Evolutionary conservation across 2,329 filamentous ascomycete species (phyloP), one percentile per base, ranked within the genome.

Genomic region (Exophiala lecanii-corni): DNA sequence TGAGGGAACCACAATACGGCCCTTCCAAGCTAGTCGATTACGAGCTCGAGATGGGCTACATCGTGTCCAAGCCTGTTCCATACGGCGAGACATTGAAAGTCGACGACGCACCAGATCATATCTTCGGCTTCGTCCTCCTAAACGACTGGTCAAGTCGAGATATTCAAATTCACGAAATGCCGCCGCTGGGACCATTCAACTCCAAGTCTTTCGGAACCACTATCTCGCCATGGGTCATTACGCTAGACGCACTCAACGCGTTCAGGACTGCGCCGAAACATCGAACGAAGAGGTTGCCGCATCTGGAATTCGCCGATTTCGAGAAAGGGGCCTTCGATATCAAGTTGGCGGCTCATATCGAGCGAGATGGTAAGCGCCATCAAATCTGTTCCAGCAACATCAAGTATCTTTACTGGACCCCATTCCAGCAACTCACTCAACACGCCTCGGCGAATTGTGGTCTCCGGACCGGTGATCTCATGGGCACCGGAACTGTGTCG

Each of bases 101-200:
- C n/a, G 55, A 55, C 12, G 57, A 71, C 4, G 68, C 69, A 0
- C 61, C 64, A 12, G 68, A 76, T 0, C 75, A 82, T 50, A 76
- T 82, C 12, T 82, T 82, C 56, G 79, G 79, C 0, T 64, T 80
- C n/a, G 72, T 79, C 1, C 59, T 83, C 26, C 55, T 55, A 12
- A 55, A 55, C 19, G 52, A 55, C 39, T 55, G 52, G 52, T 48
- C 40, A 15, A 46, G 40, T 15, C 66, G 78, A n/a, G 79, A 82
- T 55, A 76, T 83, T 15, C 79, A 82, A 57, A 69, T 62, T 0
- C 64, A 76, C 16, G 79, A 82, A 52, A 81, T 82, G 77, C 65
- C 64, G 2, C 78, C 78, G 0, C 60, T 81, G 0, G 79, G 78
- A 0, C 78, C 78, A 0, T 71, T 81, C 47, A 77, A 79, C 40